Evolutionary conservation across 2,329 filamentous ascomycete species (phyloP), one percentile per base, ranked within the genome.

Genomic region (Fusarium denticulatum): DNA sequence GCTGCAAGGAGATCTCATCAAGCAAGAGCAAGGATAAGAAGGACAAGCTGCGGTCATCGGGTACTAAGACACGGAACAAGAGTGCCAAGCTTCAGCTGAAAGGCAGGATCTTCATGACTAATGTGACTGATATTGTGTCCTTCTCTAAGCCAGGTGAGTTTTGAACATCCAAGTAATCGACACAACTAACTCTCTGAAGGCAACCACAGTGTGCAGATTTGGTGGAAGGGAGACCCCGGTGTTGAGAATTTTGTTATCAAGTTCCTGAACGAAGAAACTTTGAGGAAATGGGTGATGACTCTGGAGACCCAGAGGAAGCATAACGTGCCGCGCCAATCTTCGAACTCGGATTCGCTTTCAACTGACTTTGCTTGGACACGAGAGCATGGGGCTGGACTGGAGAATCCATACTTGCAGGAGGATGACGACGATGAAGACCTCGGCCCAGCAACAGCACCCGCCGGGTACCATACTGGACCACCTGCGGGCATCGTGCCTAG

Each of bases 41-140:
- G 77, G 90, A 92, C 79, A 90, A 90, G 79, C 88, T 87, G 10
- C 85, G 85, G 63, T 87, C 88, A 1, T 85, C 84, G 5, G 84
- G 82, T 12, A 88, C 90, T 65, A 94, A 91, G 81, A 80, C 82
- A 52, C 84, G 85, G 50, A 90, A 88, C 78, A 91, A 90, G 80
- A 93, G 90, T 77, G 93, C 92, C 46, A 97, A 96, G 83, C 87
- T 98, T 69, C 95, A 98, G 82, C 88, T 99, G 36, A 99, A 99
- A 83, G 96, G 96, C 43, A 91, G 96, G 58, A 99, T 99, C 78
- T 98, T 98, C 84, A 98, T 99, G 95, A 95, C 95, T 76, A 99
- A 99, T 79, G 96, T 99, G 61, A 98, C 95, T 43, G 94, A 98
- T 81, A 92, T 97, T n/a, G 87, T 97, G 46, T 95, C 93, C 24